A percentile compares a stretch with the other conserved stretches of the same genome.
Evolutionary conservation across 148 eudicot species (phyloP).

Genomic region (Talinum fruticosum): DNA sequence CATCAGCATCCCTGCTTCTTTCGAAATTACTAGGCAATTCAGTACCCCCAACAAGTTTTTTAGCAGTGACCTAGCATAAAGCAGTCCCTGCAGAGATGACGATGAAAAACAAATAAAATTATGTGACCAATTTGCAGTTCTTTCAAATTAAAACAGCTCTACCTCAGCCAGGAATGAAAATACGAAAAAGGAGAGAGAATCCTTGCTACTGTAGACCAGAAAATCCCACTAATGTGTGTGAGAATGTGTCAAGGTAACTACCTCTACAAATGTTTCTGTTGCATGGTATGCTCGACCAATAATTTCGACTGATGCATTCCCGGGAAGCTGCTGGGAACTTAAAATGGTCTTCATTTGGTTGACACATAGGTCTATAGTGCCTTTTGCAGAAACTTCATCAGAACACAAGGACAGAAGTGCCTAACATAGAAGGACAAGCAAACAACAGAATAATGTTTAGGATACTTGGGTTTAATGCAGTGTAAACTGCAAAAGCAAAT

Average conservation of each 20-base stretch:
- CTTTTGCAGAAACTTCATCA: slow-evolving; percentile 81
- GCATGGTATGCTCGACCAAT: slow-evolving; percentile 96
- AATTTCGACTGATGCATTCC: slow-evolving; percentile 82
- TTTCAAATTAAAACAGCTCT: neutral
- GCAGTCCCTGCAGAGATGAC: slow-evolving; percentile 56
- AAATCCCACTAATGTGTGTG: neutral
- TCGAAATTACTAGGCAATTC: slow-evolving; percentile 65
- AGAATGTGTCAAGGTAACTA: slow-evolving; percentile 18
- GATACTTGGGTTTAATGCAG: neutral
- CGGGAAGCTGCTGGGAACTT: slow-evolving; percentile 80
- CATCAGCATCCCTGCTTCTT: slow-evolving; percentile 69
- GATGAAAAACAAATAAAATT: slow-evolving; percentile 10
- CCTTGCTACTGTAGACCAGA: slow-evolving; percentile 8
- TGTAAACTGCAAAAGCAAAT: neutral
- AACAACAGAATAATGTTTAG: slow-evolving; percentile 7
- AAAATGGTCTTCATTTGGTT: slow-evolving; percentile 80
- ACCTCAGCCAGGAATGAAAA: no score
- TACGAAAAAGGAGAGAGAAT: neutral
- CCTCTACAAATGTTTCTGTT: slow-evolving; percentile 98
- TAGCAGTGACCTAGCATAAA: slow-evolving; percentile 70
- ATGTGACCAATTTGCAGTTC: neutral
- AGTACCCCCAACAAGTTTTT: slow-evolving; percentile 62
- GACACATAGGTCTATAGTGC: slow-evolving; percentile 83
- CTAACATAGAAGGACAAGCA: slow-evolving; percentile 35
- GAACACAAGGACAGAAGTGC: slow-evolving; percentile 89